Evolutionary conservation across 805 yeast genomes (phyloP).

Genomic region (Hanseniaspora jakobsenii): DNA sequence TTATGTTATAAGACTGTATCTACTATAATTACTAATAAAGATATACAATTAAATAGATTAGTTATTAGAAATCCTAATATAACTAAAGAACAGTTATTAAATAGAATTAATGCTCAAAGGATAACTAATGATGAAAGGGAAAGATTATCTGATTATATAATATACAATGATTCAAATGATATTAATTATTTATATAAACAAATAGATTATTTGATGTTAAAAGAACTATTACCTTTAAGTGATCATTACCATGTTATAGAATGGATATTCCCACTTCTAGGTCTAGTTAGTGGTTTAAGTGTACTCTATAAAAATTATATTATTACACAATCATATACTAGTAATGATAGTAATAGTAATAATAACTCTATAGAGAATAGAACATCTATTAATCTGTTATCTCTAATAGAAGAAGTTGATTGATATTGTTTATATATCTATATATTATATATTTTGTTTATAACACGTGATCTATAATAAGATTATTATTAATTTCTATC

Average conservation of each 20-base stretch:
- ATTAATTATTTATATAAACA: constrained; percentile 34
- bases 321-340: too few relatives aligned
- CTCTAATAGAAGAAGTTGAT: background rate
- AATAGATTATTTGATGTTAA: constrained; percentile 32
- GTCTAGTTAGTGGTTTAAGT: constrained; percentile 26
- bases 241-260: constrained; percentile 25
- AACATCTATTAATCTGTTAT: background rate
- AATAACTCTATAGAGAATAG: background rate
- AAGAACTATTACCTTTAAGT: constrained; percentile 30
- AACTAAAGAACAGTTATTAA: constrained; percentile 49
- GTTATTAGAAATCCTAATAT: constrained; percentile 55
- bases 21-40: constrained; percentile 44
- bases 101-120: constrained; percentile 72
- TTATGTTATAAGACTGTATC: constrained; percentile 63
- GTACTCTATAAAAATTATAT: constrained; percentile 22
- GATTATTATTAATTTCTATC: too few relatives aligned
- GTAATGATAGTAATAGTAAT: background rate
- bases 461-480: too few relatives aligned
- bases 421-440: too few relatives aligned
- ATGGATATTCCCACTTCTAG: constrained; percentile 33
- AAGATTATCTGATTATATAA: constrained; percentile 47
- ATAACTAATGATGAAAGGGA: constrained; percentile 42
- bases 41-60: constrained; percentile 53
- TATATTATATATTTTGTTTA: too few relatives aligned
- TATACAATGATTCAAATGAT: constrained; percentile 47